Conservation (phyloP, 31 red algal species). For the Asparagopsis taxiformis region DNA sequence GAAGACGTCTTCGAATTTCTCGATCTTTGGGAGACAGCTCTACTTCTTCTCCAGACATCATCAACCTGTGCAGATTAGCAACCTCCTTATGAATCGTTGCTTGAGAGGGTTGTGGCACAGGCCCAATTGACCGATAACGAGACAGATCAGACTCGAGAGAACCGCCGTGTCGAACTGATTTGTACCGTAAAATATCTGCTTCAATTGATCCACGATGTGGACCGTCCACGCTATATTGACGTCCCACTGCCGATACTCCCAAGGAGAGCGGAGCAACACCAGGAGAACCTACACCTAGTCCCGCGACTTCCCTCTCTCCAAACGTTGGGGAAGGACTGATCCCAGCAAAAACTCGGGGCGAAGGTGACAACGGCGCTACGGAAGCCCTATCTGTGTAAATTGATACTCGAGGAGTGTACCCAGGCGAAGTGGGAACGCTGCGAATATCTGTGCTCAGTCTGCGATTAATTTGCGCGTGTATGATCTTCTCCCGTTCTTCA, state of each 20-base stretch:
- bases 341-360: background rate
- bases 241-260: background rate
- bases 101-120: conserved; percentile 3
- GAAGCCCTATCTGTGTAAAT: background rate
- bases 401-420: conserved; percentile 7
- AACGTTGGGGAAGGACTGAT: background rate
- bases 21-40: conserved; percentile 52
- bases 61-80: conserved; percentile 25
- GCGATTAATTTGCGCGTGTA: conserved; percentile 33
- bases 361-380: background rate
- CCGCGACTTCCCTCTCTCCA: background rate
- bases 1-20: conserved; percentile 65
- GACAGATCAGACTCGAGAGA: conserved; percentile 55
- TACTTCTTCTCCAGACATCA: conserved; percentile 19
- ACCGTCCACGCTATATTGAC: background rate
- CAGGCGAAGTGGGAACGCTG: conserved; percentile 11
- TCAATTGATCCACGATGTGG: background rate
- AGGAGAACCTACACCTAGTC: background rate
- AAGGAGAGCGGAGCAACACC: background rate
- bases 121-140: conserved; percentile 31
- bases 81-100: conserved; percentile 51
- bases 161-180: background rate
- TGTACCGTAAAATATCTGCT: background rate
- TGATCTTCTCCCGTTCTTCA: conserved; percentile 31
- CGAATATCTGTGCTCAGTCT: conserved; percentile 38